Evolutionary conservation across 257 asterid species (phyloP).

Genomic region (Coffea eugenioides): DNA sequence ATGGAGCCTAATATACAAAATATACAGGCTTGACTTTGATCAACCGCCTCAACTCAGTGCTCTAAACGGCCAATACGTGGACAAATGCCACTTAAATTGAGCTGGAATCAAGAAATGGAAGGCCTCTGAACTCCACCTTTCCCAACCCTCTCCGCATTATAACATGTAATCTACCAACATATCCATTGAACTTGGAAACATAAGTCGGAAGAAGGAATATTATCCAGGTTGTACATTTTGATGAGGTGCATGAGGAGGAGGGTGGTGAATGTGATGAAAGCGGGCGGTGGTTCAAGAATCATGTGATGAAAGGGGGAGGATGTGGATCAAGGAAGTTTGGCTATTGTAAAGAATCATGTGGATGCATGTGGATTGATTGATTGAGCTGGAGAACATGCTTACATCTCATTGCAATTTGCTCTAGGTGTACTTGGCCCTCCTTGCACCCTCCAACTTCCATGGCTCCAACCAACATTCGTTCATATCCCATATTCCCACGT

Average conservation of each 20-base stretch:
- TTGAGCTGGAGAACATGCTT: constrained; percentile 51
- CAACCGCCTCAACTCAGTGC: not conserved
- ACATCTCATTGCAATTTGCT: not conserved
- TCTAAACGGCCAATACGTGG: constrained; percentile 9
- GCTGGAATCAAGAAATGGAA: constrained; percentile 37
- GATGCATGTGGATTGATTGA: constrained; percentile 50
- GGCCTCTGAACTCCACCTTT: not conserved
- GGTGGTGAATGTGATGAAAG: constrained; percentile 23
- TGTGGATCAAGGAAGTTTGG: constrained; percentile 12
- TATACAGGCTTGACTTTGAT: not conserved
- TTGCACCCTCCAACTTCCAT: not conserved
- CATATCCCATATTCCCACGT: no score
- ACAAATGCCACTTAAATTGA: constrained; percentile 26
- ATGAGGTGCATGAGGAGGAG: constrained; percentile 16
- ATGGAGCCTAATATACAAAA: constrained; percentile 1
- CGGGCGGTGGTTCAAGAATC: constrained; percentile 11
- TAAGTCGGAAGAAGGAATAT: constrained; percentile 50
- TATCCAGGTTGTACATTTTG: constrained; percentile 51
- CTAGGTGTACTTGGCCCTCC: constrained; percentile 16
- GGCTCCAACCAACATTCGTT: constrained; percentile 19
- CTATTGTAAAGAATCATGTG: constrained; percentile 46
- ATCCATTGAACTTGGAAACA: constrained; percentile 58
- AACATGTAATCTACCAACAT: not conserved
- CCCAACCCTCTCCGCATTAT: not conserved
- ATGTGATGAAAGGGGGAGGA: constrained; percentile 1